phyloP scores from a whole-genome alignment of 352 stramenopile genomes.

The Albugo candida region DNA sequence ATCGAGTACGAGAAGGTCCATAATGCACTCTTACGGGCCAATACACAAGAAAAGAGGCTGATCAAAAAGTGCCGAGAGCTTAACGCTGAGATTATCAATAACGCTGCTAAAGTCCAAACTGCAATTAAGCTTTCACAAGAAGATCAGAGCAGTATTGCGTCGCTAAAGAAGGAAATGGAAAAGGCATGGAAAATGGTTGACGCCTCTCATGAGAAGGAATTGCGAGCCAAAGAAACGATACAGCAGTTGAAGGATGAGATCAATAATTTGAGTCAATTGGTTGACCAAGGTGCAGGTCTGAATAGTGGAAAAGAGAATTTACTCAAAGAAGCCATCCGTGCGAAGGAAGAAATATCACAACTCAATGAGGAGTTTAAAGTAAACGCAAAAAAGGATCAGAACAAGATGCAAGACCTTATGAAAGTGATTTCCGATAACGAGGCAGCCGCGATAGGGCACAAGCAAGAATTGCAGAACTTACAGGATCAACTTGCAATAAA shows the following conservation, averaged over 20 bases:
- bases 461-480: slow-evolving; percentile 61
- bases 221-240: slow-evolving; percentile 88
- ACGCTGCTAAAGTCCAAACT: slow-evolving; percentile 89
- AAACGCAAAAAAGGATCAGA: slow-evolving; percentile 64
- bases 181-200: slow-evolving; percentile 91
- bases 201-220: slow-evolving; percentile 86
- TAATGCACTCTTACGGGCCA: slow-evolving; percentile 83
- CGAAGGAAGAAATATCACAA: slow-evolving; percentile 76
- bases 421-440: slow-evolving; percentile 47
- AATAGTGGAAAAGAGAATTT: slow-evolving; percentile 86
- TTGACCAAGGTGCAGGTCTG: slow-evolving; percentile 86
- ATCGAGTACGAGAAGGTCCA: slow-evolving; percentile 93
- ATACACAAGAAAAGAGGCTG: slow-evolving; percentile 89
- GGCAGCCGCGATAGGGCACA: slow-evolving; percentile 21
- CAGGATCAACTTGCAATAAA: slow-evolving; percentile 77
- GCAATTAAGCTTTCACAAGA: slow-evolving; percentile 89
- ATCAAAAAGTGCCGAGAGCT: slow-evolving; percentile 91
- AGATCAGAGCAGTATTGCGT: slow-evolving; percentile 83
- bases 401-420: slow-evolving; percentile 65
- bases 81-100: slow-evolving; percentile 92
- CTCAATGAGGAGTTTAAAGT: slow-evolving; percentile 70
- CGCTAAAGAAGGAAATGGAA: slow-evolving; percentile 92
- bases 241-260: slow-evolving; percentile 92
- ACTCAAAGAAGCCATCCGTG: slow-evolving; percentile 80
- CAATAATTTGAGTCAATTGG: slow-evolving; percentile 85